phyloP scores from a whole-genome alignment of 805 yeast genomes.

The Cyberlindnera maritima region DNA sequence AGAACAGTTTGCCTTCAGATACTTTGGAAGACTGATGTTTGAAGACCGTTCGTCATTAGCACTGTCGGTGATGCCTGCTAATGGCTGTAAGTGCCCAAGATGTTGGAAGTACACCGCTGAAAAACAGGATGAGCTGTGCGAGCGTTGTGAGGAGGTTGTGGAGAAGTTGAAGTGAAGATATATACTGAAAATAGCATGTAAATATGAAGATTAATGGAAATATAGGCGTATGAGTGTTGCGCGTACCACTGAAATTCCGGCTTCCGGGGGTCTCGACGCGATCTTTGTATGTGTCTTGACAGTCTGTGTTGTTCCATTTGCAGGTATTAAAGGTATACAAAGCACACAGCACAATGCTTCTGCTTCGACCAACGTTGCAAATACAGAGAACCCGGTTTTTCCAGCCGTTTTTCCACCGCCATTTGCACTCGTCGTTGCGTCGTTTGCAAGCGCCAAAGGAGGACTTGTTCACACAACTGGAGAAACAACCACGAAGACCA shows the following conservation, averaged over 20 bases:
- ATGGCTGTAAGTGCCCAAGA: conserved; percentile 74
- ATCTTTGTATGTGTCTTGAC: too few relatives aligned
- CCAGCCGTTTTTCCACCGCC: neutral
- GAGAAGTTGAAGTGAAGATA: neutral
- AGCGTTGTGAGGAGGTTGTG: conserved; percentile 52
- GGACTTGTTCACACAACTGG: conserved; percentile 14
- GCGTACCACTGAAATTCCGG: neutral
- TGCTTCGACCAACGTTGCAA: neutral
- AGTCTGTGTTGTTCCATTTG: too few relatives aligned
- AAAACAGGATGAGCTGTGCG: conserved; percentile 54
- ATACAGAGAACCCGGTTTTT: neutral
- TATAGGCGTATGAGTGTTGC: too few relatives aligned
- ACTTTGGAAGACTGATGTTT: conserved; percentile 30
- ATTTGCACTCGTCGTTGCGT: neutral
- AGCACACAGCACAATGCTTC: neutral
- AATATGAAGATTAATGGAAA: too few relatives aligned
- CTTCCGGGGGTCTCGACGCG: neutral
- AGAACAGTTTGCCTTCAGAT: conserved; percentile 23
- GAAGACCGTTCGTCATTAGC: conserved; percentile 28
- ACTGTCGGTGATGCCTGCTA: conserved; percentile 44
- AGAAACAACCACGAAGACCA: conserved; percentile 12
- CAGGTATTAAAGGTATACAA: too few relatives aligned
- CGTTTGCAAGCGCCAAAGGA: neutral
- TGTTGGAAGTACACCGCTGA: conserved; percentile 83
- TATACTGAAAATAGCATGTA: neutral